Percentiles rank a stretch among this genome's conserved stretches.
phyloP scores from a whole-genome alignment of 2,329 filamentous ascomycete genomes.

The Akanthomyces dipterigenus region DNA sequence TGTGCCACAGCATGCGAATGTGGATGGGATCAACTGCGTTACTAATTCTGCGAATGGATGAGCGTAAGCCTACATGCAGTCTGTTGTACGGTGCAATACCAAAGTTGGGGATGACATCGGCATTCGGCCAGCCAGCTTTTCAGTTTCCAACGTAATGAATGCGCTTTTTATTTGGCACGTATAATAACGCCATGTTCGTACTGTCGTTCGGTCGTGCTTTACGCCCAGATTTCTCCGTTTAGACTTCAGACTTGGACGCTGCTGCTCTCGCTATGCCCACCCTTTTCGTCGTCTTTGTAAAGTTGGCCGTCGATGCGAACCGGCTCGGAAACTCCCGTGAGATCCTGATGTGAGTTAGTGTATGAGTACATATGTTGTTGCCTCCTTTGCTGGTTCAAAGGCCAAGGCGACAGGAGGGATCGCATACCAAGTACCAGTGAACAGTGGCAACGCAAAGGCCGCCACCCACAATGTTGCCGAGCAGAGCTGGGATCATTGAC shows the following conservation, averaged over 20 bases:
- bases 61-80: background rate
- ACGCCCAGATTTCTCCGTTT: too few species aligned
- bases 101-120: too few species aligned
- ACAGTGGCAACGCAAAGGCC: constrained; percentile 40
- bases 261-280: background rate
- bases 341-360: background rate
- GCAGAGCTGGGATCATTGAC: constrained; percentile 40
- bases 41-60: background rate
- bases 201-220: too few species aligned
- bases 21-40: background rate
- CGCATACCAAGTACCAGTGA: constrained; percentile 12
- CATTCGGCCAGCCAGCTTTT: too few species aligned
- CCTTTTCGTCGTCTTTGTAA: background rate
- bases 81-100: too few species aligned
- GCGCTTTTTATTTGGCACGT: too few species aligned
- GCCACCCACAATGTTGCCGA: constrained; percentile 48
- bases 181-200: too few species aligned
- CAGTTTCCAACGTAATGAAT: too few species aligned
- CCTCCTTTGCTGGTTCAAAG: too few species aligned
- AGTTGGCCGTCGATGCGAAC: background rate
- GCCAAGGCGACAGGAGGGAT: background rate
- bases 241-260: background rate
- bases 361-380: too few species aligned
- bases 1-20: too few species aligned
- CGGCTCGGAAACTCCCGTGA: background rate